Evolutionary conservation across 306 rosid genomes (phyloP).

Genomic region (Cicer judaicum): DNA sequence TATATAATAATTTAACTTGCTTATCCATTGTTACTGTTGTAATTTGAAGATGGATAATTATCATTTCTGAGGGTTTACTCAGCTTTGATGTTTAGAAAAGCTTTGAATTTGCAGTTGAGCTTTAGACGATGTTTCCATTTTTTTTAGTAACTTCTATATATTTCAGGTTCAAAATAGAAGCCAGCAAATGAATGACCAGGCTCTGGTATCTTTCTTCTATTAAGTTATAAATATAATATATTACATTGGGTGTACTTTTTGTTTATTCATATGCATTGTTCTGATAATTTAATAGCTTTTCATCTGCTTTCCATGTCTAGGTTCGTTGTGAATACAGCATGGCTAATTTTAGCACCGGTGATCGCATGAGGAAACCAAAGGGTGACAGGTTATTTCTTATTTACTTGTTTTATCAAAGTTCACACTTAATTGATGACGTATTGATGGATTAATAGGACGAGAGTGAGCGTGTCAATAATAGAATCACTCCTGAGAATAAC

Average conservation of each 20-base stretch:
- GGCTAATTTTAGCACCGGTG: conserved; percentile 97
- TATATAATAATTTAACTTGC: neutral
- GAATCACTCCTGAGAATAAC: neutral
- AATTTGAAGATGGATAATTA: neutral
- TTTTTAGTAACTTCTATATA: neutral
- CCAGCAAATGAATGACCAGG: conserved; percentile 72
- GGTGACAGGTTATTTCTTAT: conserved; percentile 71
- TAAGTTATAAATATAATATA: neutral
- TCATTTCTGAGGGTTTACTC: neutral
- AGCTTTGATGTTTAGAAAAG: neutral
- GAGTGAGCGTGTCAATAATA: conserved; percentile 8
- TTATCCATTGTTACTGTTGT: neutral
- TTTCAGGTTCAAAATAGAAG: conserved; percentile 82
- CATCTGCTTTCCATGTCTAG: conserved; percentile 45
- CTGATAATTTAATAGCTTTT: neutral
- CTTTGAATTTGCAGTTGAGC: conserved; percentile 6
- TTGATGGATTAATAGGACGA: neutral
- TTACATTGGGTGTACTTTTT: neutral
- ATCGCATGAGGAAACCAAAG: conserved; percentile 88
- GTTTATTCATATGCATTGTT: conserved; percentile 8
- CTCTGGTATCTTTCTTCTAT: conserved; percentile 57
- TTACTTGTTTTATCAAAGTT: conserved; percentile 21
- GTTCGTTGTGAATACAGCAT: conserved; percentile 90
- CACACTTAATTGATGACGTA: conserved; percentile 15
- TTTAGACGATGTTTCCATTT: conserved; percentile 12